Evolutionary conservation across 805 yeast species (phyloP).

Genomic region (Metschnikowia kunwiensis): DNA sequence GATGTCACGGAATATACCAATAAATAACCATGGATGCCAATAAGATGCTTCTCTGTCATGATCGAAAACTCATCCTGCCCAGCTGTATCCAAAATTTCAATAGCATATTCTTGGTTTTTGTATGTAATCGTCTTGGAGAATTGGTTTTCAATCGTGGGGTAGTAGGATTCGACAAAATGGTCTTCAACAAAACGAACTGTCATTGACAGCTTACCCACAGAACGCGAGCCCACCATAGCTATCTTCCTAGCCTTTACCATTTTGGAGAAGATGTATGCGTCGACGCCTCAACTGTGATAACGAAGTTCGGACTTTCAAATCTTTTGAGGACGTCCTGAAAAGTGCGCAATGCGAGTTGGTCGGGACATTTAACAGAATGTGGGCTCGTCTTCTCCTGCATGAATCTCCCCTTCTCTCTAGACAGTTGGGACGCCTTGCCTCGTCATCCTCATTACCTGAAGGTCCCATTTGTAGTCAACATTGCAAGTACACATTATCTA

Average conservation of each 20-base stretch:
- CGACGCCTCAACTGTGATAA: too few species aligned
- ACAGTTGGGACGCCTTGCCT: too few species aligned
- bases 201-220: conserved; percentile 85
- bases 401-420: too few species aligned
- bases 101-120: conserved; percentile 70
- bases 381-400: too few species aligned
- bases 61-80: conserved; percentile 89
- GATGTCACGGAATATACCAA: conserved; percentile 81
- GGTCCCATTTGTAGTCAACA: too few species aligned
- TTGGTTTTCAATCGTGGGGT: conserved; percentile 88
- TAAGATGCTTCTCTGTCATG: conserved; percentile 72
- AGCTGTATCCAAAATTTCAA: conserved; percentile 88
- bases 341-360: too few species aligned
- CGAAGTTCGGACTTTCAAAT: too few species aligned
- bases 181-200: conserved; percentile 84
- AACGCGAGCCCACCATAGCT: conserved; percentile 83
- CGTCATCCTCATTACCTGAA: too few species aligned
- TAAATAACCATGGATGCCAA: conserved; percentile 81
- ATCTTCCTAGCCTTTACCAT: conserved; percentile 63
- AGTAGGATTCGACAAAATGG: conserved; percentile 83
- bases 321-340: too few species aligned
- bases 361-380: too few species aligned
- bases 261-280: neutral
- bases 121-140: conserved; percentile 66
- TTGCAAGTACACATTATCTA: too few species aligned